Base-by-base conservation (phyloP, 2,329 filamentous ascomycete species). In the Knufia petricola region DNA sequence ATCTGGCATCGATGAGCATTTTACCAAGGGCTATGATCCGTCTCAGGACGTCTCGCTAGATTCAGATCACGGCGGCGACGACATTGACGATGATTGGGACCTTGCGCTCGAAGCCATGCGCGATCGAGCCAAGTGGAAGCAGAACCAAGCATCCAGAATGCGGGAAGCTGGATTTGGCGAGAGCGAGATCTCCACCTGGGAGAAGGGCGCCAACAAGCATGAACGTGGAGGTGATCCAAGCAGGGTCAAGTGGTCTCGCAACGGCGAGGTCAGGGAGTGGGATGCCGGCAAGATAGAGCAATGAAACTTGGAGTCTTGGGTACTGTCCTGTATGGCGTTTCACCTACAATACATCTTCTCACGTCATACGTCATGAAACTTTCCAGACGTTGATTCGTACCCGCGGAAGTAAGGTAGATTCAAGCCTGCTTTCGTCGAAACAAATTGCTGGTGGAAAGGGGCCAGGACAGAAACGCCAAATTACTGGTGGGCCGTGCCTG, bases 131-230 rank as follows among this genome's bases (percentile, higher is more conserved):
- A 82, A 81, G 55, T 88, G 85, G 79, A 81, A 79, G 59, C 75
- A 81, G 54, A 79, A 82, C 56, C 86, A 87, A 24, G 85, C 85
- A 4, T 82, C 88, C 46, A 72, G 88, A 50, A 68, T 95, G 51
- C 80, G 80, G 28, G 78, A 78, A 17, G 87, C 86, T 0, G 89
- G 88, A 0, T 94, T 94, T 60, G 79, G 78, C 1, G 84, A 88
- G 13, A 77, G 80, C 3, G 78, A 88, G 59, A 78, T 95, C 50
- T 73, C 75, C 58, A 81, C 80, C 54, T 87, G 84, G 79, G 74
- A 78, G 61, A 73, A 77, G 47, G 69, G 73, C 31, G 23, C 50
- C 4, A 10, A 55, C n/a, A 43, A 21, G 4, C 52, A 41, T 20
- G 58, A 53, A 40, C 50, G 48, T 37, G 50, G 45, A 6, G 78